Evolutionary conservation across 2,329 filamentous ascomycete species (phyloP).

Genomic region (Penicillium sp.): DNA sequence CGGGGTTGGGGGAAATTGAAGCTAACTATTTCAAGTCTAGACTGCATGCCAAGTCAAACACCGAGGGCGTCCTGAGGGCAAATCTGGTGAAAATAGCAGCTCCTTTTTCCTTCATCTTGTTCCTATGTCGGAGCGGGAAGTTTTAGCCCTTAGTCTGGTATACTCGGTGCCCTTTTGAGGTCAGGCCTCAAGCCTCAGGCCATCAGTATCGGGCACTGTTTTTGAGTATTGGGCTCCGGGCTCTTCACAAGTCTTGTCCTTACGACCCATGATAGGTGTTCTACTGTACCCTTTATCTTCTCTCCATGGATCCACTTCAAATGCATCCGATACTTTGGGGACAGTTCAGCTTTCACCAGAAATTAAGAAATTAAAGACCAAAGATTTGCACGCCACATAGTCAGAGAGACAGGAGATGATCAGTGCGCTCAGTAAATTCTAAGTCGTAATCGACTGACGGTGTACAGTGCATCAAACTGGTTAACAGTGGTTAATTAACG

Average conservation of each 20-base stretch:
- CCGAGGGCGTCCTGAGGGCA: neutral
- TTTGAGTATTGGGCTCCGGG: neutral
- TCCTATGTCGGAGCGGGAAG: neutral
- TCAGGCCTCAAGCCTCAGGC: neutral
- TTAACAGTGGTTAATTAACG: neutral
- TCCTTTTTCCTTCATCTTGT: neutral
- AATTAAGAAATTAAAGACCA: neutral
- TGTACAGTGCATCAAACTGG: neutral
- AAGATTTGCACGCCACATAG: neutral
- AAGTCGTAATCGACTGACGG: neutral
- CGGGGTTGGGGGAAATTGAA: slow-evolving; percentile 6
- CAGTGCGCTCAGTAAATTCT: neutral
- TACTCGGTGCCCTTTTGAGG: neutral
- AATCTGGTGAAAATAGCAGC: neutral
- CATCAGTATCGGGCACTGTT: neutral
- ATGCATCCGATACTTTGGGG: neutral
- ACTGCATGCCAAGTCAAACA: neutral
- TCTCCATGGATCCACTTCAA: too few relatives aligned
- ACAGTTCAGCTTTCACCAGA: neutral
- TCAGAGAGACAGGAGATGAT: neutral
- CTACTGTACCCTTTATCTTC: neutral
- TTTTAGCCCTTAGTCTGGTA: neutral
- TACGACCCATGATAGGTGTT: neutral
- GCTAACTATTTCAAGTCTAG: neutral
- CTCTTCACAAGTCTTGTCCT: neutral